Evolutionary conservation across 176 grass and related monocot genomes (phyloP).

Genomic region (Neostapfia colusana): DNA sequence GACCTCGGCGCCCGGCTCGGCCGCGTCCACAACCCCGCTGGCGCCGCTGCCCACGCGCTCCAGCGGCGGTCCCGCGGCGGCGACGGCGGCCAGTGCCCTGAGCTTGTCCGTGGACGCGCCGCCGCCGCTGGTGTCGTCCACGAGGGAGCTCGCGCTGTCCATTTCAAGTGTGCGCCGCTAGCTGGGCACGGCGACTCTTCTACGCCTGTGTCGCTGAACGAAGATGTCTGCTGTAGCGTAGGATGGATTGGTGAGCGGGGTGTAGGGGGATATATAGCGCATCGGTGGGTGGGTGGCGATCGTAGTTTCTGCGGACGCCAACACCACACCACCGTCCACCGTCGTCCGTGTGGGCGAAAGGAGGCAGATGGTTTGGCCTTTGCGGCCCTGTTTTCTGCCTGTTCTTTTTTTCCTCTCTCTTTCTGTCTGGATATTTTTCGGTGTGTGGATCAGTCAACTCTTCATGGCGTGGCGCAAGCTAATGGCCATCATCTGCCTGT

Average conservation of each 20-base stretch:
- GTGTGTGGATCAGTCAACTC: constrained; percentile 28
- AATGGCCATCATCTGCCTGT: too few relatives aligned
- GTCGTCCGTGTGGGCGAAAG: constrained; percentile 21
- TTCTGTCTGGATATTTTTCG: neutral
- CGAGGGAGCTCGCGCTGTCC: constrained; percentile 54
- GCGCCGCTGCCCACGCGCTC: constrained; percentile 54
- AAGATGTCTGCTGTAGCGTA: neutral
- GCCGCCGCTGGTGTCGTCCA: constrained; percentile 42
- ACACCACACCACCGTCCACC: too few relatives aligned
- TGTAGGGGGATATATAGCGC: constrained; percentile 30
- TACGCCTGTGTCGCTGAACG: neutral
- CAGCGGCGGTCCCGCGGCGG: constrained; percentile 9
- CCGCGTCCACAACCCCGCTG: constrained; percentile 50
- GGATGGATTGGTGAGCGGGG: neutral
- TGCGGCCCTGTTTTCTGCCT: constrained; percentile 11
- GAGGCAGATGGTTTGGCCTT: constrained; percentile 17
- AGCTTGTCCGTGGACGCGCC: constrained; percentile 47
- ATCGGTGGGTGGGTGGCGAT: neutral
- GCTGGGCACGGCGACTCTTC: neutral
- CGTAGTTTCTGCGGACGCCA: neutral
- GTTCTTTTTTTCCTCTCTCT: neutral
- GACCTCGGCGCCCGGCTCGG: constrained; percentile 51
- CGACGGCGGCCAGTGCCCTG: constrained; percentile 23
- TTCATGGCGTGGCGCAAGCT: constrained; percentile 1
- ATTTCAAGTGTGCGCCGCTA: constrained; percentile 24